Percentiles rank a stretch among this genome's conserved stretches.
Conservation (phyloP, 441 rosid genomes). For the Populus hybrid region DNA sequence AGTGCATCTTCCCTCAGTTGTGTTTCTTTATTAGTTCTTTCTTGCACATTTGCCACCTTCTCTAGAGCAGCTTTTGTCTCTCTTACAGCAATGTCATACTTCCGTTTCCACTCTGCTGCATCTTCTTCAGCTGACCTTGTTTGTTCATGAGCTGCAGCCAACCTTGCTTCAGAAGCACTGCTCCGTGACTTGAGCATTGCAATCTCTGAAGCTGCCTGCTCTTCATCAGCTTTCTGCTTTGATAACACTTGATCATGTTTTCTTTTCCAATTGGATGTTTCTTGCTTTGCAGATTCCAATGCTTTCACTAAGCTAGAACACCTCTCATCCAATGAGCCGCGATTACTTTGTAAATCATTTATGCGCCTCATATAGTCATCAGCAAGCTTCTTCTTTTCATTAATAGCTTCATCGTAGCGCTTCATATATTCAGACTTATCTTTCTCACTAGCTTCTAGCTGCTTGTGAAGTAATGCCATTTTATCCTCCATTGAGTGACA, state of each 20-base stretch:
- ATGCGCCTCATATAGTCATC: conserved; percentile 81
- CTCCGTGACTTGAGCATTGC: conserved; percentile 73
- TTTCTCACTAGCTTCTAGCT: conserved; percentile 86
- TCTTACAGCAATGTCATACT: conserved; percentile 82
- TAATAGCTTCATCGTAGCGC: conserved; percentile 92
- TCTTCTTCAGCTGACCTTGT: conserved; percentile 86
- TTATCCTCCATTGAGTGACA: conserved; percentile 91
- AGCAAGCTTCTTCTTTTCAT: conserved; percentile 85
- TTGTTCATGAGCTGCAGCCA: conserved; percentile 94
- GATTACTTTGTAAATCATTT: conserved; percentile 71
- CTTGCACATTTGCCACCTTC: conserved; percentile 90
- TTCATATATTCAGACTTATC: conserved; percentile 79
- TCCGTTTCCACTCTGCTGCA: conserved; percentile 93
- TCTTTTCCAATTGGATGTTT: conserved; percentile 68
- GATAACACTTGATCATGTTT: conserved; percentile 66
- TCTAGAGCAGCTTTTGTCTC: conserved; percentile 91
- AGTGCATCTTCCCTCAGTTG: conserved; percentile 87
- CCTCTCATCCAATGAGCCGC: conserved; percentile 74
- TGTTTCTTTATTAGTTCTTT: conserved; percentile 72
- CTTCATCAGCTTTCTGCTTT: conserved; percentile 80
- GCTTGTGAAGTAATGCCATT: conserved; percentile 71
- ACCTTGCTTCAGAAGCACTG: conserved; percentile 93
- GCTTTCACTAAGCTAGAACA: conserved; percentile 71
- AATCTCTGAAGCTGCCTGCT: conserved; percentile 71
- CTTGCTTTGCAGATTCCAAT: conserved; percentile 75